phyloP scores from a whole-genome alignment of 345 rosid genomes.

The Aethionema arabicum region DNA sequence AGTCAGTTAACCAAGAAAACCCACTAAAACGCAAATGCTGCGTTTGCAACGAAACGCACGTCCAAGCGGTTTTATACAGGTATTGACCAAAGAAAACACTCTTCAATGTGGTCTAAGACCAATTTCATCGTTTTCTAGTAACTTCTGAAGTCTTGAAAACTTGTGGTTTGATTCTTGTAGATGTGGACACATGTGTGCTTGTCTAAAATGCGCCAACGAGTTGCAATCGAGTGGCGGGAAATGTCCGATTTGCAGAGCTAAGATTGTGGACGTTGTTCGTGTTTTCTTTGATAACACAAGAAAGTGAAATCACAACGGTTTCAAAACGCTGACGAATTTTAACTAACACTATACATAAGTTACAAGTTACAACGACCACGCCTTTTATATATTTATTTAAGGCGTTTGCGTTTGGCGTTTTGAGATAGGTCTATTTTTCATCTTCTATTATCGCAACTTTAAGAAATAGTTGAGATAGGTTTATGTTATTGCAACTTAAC shows the following conservation, averaged over 20 bases:
- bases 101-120: too few species aligned
- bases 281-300: constrained; percentile 50
- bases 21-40: constrained; percentile 56
- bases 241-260: constrained; percentile 76
- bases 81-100: neutral
- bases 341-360: constrained; percentile 3
- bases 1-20: constrained; percentile 41
- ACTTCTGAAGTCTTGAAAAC: neutral
- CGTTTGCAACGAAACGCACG: constrained; percentile 63
- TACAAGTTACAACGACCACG: constrained; percentile 3
- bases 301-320: constrained; percentile 12
- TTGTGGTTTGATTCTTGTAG: constrained; percentile 28
- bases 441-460: constrained; percentile 10
- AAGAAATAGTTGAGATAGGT: constrained; percentile 14
- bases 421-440: constrained; percentile 19
- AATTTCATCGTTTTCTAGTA: neutral
- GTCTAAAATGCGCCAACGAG: constrained; percentile 71
- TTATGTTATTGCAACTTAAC: neutral
- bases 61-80: constrained; percentile 75
- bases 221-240: constrained; percentile 63
- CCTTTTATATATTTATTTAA: neutral
- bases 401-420: constrained; percentile 18
- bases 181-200: constrained; percentile 93
- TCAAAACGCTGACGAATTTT: constrained; percentile 15
- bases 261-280: constrained; percentile 72